Conservation (phyloP, 2,329 filamentous ascomycete genomes). For the Fusarium staphyleae region DNA sequence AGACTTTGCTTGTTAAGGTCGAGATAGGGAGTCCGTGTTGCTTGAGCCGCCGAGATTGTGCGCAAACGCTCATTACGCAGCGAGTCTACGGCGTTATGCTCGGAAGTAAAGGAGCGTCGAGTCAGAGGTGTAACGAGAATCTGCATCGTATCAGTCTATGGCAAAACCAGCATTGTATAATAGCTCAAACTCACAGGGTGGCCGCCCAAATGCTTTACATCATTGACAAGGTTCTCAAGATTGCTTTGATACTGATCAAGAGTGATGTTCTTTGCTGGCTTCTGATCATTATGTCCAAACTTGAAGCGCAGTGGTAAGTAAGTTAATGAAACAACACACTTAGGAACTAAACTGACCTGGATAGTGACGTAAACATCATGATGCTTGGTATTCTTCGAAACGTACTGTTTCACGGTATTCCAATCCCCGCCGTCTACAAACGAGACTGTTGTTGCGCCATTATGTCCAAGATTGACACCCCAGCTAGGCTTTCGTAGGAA, state of each 20-base stretch:
- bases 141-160: neutral
- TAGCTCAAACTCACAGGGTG: neutral
- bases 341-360: neutral
- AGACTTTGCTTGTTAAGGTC: neutral
- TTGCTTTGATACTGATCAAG: conserved; percentile 1
- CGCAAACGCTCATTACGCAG: neutral
- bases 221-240: neutral
- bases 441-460: conserved; percentile 2
- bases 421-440: neutral
- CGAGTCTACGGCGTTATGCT: neutral
- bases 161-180: neutral
- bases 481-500: neutral
- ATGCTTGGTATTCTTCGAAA: neutral
- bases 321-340: neutral
- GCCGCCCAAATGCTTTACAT: neutral
- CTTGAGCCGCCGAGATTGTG: neutral
- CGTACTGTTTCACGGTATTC: neutral
- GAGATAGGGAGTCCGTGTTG: neutral
- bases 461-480: conserved; percentile 1
- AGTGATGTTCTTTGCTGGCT: neutral
- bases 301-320: neutral
- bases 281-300: conserved; percentile 6
- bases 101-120: neutral
- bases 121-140: neutral
- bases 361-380: neutral